phyloP scores from a whole-genome alignment of 768 basidiomycete species.

The Boletellus ananiceps region DNA sequence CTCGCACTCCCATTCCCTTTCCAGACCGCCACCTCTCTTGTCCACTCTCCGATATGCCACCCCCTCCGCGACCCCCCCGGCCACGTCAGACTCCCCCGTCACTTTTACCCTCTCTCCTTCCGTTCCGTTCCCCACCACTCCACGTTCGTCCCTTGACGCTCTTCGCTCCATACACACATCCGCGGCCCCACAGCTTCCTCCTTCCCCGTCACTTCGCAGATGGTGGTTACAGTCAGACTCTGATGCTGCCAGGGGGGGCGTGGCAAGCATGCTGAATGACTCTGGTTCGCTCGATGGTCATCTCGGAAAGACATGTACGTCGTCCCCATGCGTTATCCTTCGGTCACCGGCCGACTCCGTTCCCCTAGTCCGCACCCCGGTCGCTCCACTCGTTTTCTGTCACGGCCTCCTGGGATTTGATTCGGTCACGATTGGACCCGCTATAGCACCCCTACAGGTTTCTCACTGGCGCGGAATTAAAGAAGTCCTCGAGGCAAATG shows the following conservation, averaged over 20 bases:
- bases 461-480: conserved; percentile 96
- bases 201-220: conserved; percentile 23
- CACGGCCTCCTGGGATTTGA: conserved; percentile 93
- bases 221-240: conserved; percentile 53
- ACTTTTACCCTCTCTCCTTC: conserved; percentile 13
- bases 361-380: conserved; percentile 64
- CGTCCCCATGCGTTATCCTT: background rate
- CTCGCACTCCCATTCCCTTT: conserved; percentile 28
- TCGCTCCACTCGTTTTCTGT: conserved; percentile 89
- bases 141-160: conserved; percentile 52
- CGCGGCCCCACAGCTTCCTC: conserved; percentile 24
- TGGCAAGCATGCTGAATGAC: conserved; percentile 44
- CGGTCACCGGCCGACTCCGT: background rate
- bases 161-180: conserved; percentile 44
- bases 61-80: conserved; percentile 58
- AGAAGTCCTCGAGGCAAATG: conserved; percentile 85
- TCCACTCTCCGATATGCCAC: conserved; percentile 56
- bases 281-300: conserved; percentile 42
- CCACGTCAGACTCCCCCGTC: conserved; percentile 18
- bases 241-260: conserved; percentile 35
- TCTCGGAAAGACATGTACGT: conserved; percentile 58
- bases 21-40: conserved; percentile 48
- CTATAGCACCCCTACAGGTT: conserved; percentile 79
- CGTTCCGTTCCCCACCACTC: conserved; percentile 20
- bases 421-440: conserved; percentile 70